phyloP scores from a whole-genome alignment of 257 asterid species.

The Verbena officinalis region DNA sequence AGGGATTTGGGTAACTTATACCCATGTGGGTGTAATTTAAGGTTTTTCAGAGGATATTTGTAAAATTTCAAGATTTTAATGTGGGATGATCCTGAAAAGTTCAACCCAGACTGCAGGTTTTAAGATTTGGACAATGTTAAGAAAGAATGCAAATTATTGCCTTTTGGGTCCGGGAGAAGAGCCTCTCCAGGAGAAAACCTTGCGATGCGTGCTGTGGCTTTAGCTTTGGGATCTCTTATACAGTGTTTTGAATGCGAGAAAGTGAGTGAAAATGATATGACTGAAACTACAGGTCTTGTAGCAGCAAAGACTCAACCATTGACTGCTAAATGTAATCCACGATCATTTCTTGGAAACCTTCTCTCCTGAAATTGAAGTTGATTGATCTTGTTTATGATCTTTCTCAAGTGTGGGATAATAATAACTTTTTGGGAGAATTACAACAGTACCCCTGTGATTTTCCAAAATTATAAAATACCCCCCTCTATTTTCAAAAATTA shows the following conservation, averaged over 20 bases:
- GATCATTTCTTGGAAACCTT: neutral
- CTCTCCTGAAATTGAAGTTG: neutral
- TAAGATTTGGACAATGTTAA: neutral
- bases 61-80: too few relatives aligned
- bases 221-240: slow-evolving; percentile 26
- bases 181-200: neutral
- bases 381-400: neutral
- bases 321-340: slow-evolving; percentile 24
- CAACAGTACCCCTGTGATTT: too few relatives aligned
- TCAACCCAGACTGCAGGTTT: slow-evolving; percentile 27
- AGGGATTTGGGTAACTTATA: too few relatives aligned
- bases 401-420: too few relatives aligned
- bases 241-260: slow-evolving; percentile 36
- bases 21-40: slow-evolving; percentile 8
- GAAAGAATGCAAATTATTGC: too few relatives aligned
- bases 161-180: too few relatives aligned
- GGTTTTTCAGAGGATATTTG: neutral
- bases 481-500: too few relatives aligned
- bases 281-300: neutral
- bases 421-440: too few relatives aligned
- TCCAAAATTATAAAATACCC: too few relatives aligned
- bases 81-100: slow-evolving; percentile 23
- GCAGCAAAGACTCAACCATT: slow-evolving; percentile 29
- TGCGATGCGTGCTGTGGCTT: slow-evolving; percentile 19
- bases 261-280: slow-evolving; percentile 19